Evolutionary conservation across 345 rosid genomes (phyloP).

Genomic region (Sapria himalayana): DNA sequence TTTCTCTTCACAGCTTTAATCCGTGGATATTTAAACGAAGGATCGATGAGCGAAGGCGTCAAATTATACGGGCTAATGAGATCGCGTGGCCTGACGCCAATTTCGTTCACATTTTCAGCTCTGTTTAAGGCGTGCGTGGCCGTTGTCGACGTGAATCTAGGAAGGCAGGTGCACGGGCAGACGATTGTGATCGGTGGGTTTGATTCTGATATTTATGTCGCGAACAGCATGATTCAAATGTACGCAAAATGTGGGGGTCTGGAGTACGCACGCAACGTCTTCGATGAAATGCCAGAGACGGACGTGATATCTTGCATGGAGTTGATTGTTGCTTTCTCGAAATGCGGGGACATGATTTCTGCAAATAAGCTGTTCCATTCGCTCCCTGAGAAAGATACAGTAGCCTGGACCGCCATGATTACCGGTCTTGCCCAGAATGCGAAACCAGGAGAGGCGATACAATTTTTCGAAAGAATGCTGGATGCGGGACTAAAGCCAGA

Average conservation of each 20-base stretch:
- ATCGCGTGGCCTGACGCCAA: slow-evolving; percentile 21
- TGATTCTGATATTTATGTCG: slow-evolving; percentile 38
- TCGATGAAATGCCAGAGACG: slow-evolving; percentile 47
- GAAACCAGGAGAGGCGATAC: slow-evolving; percentile 48
- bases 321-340: slow-evolving; percentile 37
- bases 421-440: slow-evolving; percentile 53
- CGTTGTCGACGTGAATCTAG: slow-evolving; percentile 22
- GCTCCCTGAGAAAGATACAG: slow-evolving; percentile 35
- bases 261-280: slow-evolving; percentile 33
- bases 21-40: slow-evolving; percentile 35
- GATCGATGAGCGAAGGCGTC: slow-evolving; percentile 17
- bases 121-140: slow-evolving; percentile 39
- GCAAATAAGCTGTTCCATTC: slow-evolving; percentile 28
- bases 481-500: slow-evolving; percentile 24
- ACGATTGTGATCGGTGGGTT: slow-evolving; percentile 45
- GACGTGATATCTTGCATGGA: slow-evolving; percentile 52
- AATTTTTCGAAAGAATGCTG: slow-evolving; percentile 40
- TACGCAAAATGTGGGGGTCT: slow-evolving; percentile 35
- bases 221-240: slow-evolving; percentile 41
- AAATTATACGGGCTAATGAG: slow-evolving; percentile 32
- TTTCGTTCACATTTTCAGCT: slow-evolving; percentile 65
- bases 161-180: slow-evolving; percentile 59
- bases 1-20: slow-evolving; percentile 63
- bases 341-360: slow-evolving; percentile 30
- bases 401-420: slow-evolving; percentile 69